Evolutionary conservation across 371 early-diverging fungal genomes (phyloP).

Genomic region (Saksenaea oblongispora): DNA sequence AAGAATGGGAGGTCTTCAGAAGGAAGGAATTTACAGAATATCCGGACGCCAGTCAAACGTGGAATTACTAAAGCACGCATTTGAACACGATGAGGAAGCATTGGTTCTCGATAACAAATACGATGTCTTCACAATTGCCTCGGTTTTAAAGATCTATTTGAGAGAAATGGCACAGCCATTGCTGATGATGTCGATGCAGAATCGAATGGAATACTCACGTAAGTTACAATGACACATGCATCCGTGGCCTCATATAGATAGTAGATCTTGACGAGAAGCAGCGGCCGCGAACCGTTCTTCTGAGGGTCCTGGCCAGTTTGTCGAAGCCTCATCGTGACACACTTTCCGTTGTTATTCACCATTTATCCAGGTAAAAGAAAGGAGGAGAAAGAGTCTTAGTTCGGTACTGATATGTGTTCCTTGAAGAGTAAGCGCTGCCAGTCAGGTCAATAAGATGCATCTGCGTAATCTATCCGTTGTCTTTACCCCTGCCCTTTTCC

Average conservation of each 20-base stretch:
- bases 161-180: conserved; percentile 67
- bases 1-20: conserved; percentile 59
- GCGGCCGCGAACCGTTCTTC: conserved; percentile 23
- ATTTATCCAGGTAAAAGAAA: conserved; percentile 52
- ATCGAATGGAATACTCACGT: conserved; percentile 61
- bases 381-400: not conserved
- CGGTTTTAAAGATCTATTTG: conserved; percentile 64
- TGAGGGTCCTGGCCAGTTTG: conserved; percentile 34
- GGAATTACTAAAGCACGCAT: conserved; percentile 47
- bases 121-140: conserved; percentile 62
- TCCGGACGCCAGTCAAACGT: conserved; percentile 66
- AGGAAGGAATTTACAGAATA: conserved; percentile 74
- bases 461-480: conserved; percentile 57
- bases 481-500: conserved; percentile 66
- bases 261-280: conserved; percentile 19
- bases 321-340: conserved; percentile 55
- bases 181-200: conserved; percentile 52
- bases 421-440: conserved; percentile 41
- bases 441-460: conserved; percentile 60
- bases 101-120: conserved; percentile 41
- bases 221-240: conserved; percentile 15
- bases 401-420: not conserved
- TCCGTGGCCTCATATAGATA: conserved; percentile 29
- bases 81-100: conserved; percentile 57
- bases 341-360: conserved; percentile 44